phyloP scores from a whole-genome alignment of 2,329 filamentous ascomycete genomes.

The Fusarium sp. region DNA sequence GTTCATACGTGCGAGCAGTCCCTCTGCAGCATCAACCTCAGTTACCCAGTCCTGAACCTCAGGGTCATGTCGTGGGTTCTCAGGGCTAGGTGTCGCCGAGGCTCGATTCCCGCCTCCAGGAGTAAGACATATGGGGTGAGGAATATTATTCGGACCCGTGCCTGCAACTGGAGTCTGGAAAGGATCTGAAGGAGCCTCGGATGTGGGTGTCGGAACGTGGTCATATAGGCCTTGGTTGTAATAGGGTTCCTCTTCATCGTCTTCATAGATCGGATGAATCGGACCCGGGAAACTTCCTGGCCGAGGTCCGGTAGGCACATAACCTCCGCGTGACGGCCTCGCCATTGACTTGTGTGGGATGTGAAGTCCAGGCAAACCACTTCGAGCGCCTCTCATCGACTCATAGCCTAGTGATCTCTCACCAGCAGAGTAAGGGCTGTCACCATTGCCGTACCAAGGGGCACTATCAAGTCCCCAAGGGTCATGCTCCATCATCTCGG shows the following conservation, averaged over 20 bases:
- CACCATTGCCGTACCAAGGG: constrained; percentile 59
- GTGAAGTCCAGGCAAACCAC: constrained; percentile 39
- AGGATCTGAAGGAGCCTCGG: constrained; percentile 57
- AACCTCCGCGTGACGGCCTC: constrained; percentile 46
- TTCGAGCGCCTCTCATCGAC: constrained; percentile 54
- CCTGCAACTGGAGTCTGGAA: constrained; percentile 59
- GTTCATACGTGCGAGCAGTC: constrained; percentile 60
- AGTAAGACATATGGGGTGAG: constrained; percentile 40
- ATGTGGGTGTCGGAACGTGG: constrained; percentile 50
- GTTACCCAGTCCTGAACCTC: constrained; percentile 70
- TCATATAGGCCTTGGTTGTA: constrained; percentile 42
- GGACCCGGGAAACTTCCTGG: constrained; percentile 51
- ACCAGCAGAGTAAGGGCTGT: constrained; percentile 55
- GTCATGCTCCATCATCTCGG: constrained; percentile 59
- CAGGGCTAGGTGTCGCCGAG: constrained; percentile 55
- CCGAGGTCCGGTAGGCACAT: constrained; percentile 47
- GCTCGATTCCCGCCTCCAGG: constrained; percentile 46
- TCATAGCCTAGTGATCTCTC: constrained; percentile 62
- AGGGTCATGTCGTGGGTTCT: constrained; percentile 56
- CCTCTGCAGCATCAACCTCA: constrained; percentile 65
- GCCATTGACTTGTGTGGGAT: constrained; percentile 51
- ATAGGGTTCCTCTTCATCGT: constrained; percentile 62
- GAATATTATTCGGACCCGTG: constrained; percentile 15
- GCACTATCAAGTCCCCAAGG: constrained; percentile 41
- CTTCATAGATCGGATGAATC: constrained; percentile 70